Conservation (phyloP, 1,139 yeast genomes). For the Pichia cactophila region DNA sequence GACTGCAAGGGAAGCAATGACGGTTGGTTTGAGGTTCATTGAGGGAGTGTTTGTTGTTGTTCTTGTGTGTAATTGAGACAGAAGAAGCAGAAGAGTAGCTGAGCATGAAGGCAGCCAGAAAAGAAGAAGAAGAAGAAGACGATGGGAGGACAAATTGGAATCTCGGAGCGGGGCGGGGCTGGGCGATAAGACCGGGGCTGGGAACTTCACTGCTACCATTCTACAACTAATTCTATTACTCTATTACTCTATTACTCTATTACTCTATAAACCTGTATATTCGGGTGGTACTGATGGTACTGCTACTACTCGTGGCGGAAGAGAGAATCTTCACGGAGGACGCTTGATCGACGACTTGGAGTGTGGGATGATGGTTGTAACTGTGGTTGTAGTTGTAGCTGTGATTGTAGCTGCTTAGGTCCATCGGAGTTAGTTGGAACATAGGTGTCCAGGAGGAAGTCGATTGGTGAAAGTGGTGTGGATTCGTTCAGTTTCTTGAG, state of each 20-base stretch:
- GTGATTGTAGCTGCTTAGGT: neutral
- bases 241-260: too few relatives aligned
- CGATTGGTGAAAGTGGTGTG: slow-evolving; percentile 30
- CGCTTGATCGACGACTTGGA: neutral
- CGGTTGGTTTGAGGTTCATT: slow-evolving; percentile 32
- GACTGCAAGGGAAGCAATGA: slow-evolving; percentile 44
- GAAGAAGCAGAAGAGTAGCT: neutral
- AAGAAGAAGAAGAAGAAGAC: neutral
- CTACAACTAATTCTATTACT: too few relatives aligned
- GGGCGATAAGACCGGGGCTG: too few relatives aligned
- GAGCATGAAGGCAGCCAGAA: neutral
- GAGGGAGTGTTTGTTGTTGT: slow-evolving; percentile 3
- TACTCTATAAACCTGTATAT: too few relatives aligned
- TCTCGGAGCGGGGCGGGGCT: too few relatives aligned
- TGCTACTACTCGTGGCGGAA: too few relatives aligned
- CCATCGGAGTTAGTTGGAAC: neutral
- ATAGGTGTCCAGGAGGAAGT: slow-evolving; percentile 23
- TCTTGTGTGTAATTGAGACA: neutral
- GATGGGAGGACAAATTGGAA: too few relatives aligned
- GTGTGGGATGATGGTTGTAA: neutral
- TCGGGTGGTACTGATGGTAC: too few relatives aligned
- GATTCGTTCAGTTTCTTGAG: slow-evolving; percentile 25
- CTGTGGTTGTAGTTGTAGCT: neutral
- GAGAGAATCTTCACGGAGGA: neutral
- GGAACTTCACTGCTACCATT: too few relatives aligned